Evolutionary conservation across 208 protist genomes (phyloP).

Genomic region (Leishmania major): DNA sequence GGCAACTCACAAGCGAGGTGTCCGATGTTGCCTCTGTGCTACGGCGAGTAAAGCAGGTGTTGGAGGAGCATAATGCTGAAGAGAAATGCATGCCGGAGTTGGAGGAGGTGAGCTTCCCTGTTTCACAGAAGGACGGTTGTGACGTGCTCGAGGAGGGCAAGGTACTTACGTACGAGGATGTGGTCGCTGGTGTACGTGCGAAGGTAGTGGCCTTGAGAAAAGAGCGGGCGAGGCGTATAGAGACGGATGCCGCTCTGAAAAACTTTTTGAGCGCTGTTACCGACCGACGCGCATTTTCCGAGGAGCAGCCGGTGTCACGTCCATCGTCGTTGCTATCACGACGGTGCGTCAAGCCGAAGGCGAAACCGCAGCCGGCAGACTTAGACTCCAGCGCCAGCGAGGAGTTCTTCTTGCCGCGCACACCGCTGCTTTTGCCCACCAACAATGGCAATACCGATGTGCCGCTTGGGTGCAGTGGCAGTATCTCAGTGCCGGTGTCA

Average conservation of each 20-base stretch:
- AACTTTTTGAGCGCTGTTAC: conserved; percentile 7
- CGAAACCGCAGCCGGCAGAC: not conserved
- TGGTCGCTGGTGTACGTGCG: conserved; percentile 22
- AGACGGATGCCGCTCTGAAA: not conserved
- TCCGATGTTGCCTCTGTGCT: conserved; percentile 9
- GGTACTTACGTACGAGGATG: conserved; percentile 24
- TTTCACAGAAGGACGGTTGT: not conserved
- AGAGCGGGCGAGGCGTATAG: conserved; percentile 15
- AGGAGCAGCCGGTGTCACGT: not conserved
- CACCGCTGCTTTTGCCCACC: not conserved
- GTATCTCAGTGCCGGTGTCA: not conserved
- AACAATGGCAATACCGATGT: not conserved
- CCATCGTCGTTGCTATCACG: not conserved
- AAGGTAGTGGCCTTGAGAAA: conserved; percentile 23
- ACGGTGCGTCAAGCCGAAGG: not conserved
- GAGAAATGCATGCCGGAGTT: not conserved
- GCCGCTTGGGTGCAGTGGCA: not conserved
- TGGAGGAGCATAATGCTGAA: conserved; percentile 25
- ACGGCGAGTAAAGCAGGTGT: conserved; percentile 13
- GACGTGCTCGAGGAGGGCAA: not conserved
- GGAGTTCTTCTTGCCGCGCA: conserved; percentile 4
- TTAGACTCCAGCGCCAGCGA: not conserved
- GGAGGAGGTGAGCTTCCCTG: conserved; percentile 12
- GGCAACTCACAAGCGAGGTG: conserved; percentile 15
- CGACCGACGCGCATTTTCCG: not conserved